Percentiles rank a stretch among this genome's conserved stretches.
phyloP scores from a whole-genome alignment of 2,329 filamentous ascomycete species.

The Microdochium paspali region DNA sequence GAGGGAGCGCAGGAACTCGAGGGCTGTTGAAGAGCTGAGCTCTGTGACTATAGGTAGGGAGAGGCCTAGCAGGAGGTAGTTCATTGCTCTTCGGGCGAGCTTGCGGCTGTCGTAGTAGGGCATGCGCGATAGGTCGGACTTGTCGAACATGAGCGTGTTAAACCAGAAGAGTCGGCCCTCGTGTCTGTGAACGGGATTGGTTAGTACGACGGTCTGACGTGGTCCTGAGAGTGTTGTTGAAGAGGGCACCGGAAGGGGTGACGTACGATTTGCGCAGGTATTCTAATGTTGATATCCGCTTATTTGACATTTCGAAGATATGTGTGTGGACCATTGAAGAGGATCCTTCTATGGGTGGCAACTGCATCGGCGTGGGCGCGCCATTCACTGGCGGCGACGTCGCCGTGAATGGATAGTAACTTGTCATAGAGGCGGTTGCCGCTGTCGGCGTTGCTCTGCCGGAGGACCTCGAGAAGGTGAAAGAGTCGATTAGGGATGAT shows the following conservation, averaged over 20 bases:
- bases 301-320: constrained; percentile 78
- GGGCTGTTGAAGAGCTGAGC: constrained; percentile 66
- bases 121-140: constrained; percentile 68
- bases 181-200: constrained; percentile 48
- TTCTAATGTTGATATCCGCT: constrained; percentile 88
- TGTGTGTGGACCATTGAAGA: constrained; percentile 42
- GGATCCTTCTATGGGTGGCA: constrained; percentile 8
- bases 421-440: constrained; percentile 28
- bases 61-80: constrained; percentile 85
- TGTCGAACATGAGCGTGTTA: constrained; percentile 89
- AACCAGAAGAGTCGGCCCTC: constrained; percentile 97
- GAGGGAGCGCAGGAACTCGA: constrained; percentile 80
- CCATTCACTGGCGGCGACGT: constrained; percentile 8
- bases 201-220: not conserved
- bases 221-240: not conserved
- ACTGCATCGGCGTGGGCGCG: constrained; percentile 4
- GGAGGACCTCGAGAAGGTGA: not conserved
- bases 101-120: constrained; percentile 80
- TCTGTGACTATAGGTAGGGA: constrained; percentile 87
- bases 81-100: constrained; percentile 81
- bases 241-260: not conserved
- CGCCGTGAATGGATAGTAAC: constrained; percentile 27
- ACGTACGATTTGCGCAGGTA: constrained; percentile 87
- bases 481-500: not conserved
- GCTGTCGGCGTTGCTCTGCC: not conserved